These are phyloP conservation scores for Blastobotrys arbuscula DNA, from an alignment of 1,139 yeast species.

Conservation along the genomic window DNA sequence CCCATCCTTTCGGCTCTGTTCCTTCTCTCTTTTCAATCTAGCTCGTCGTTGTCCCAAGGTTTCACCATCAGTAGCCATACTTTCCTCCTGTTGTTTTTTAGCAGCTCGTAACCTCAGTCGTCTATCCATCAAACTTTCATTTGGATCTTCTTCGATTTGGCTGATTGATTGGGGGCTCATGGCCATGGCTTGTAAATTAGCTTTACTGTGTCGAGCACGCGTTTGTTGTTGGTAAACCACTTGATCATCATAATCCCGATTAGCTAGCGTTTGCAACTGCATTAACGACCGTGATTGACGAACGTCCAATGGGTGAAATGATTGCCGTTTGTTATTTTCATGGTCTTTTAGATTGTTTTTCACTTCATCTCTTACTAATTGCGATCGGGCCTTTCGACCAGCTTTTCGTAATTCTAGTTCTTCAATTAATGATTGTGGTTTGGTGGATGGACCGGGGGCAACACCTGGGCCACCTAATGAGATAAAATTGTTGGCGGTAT, in stretches of 20 bases:
- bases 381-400: conserved; percentile 27
- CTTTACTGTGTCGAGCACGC: conserved; percentile 6
- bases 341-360: conserved; percentile 22
- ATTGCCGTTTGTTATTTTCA: conserved; percentile 14
- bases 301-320: conserved; percentile 31
- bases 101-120: conserved; percentile 26
- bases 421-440: conserved; percentile 33
- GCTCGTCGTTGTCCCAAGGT: conserved; percentile 34
- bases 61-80: conserved; percentile 22
- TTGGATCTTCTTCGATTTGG: conserved; percentile 4
- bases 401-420: conserved; percentile 36
- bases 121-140: conserved; percentile 8
- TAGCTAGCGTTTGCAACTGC: conserved; percentile 33
- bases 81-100: conserved; percentile 14
- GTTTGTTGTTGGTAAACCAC: conserved; percentile 14
- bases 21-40: conserved; percentile 25
- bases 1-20: too few relatives aligned
- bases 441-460: conserved; percentile 19
- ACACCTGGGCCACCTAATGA: conserved; percentile 15
- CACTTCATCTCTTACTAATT: conserved; percentile 10
- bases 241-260: conserved; percentile 30
- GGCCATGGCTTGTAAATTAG: background rate
- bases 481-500: conserved; percentile 6
- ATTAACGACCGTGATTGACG: conserved; percentile 28
- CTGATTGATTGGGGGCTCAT: too few relatives aligned